Conservation (phyloP, 2,329 filamentous ascomycete species). For the Periconia sp. region DNA sequence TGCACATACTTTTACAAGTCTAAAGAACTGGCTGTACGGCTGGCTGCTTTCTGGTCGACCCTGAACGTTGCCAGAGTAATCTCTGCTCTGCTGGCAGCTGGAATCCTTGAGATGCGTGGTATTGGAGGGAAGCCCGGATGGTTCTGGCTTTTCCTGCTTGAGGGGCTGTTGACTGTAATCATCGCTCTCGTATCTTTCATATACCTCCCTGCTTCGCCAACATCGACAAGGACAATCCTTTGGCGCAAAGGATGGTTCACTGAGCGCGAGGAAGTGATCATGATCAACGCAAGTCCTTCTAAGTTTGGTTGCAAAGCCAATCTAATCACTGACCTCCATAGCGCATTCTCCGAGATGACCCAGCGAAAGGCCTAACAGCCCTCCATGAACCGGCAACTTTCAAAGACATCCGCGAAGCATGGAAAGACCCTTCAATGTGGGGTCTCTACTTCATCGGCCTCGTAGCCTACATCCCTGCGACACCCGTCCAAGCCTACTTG, state of each 20-base stretch:
- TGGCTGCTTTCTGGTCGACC: slow-evolving; percentile 74
- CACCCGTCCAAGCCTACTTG: slow-evolving; percentile 47
- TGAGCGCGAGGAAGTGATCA: slow-evolving; percentile 70
- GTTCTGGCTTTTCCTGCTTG: slow-evolving; percentile 61
- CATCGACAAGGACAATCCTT: slow-evolving; percentile 40
- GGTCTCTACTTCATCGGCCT: slow-evolving; percentile 60
- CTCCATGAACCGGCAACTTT: slow-evolving; percentile 60
- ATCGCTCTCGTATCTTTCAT: slow-evolving; percentile 37
- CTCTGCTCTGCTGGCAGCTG: slow-evolving; percentile 62
- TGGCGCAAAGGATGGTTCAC: slow-evolving; percentile 67
- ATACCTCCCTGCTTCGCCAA: slow-evolving; percentile 58
- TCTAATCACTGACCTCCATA: slow-evolving; percentile 5
- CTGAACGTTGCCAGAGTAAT: slow-evolving; percentile 62
- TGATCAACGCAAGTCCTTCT: slow-evolving; percentile 61
- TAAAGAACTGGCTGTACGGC: slow-evolving; percentile 69
- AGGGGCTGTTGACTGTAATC: slow-evolving; percentile 36
- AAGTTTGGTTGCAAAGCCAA: no score
- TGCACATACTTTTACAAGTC: slow-evolving; percentile 78
- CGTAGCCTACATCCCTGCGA: slow-evolving; percentile 40
- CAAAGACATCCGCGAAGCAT: slow-evolving; percentile 55
- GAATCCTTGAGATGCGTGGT: slow-evolving; percentile 59
- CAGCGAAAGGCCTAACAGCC: slow-evolving; percentile 62
- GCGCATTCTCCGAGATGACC: slow-evolving; percentile 62
- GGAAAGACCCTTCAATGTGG: slow-evolving; percentile 63
- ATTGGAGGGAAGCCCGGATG: slow-evolving; percentile 58